phyloP scores from a whole-genome alignment of 108 stramenopile genomes.

The Skeletonema costatum region DNA sequence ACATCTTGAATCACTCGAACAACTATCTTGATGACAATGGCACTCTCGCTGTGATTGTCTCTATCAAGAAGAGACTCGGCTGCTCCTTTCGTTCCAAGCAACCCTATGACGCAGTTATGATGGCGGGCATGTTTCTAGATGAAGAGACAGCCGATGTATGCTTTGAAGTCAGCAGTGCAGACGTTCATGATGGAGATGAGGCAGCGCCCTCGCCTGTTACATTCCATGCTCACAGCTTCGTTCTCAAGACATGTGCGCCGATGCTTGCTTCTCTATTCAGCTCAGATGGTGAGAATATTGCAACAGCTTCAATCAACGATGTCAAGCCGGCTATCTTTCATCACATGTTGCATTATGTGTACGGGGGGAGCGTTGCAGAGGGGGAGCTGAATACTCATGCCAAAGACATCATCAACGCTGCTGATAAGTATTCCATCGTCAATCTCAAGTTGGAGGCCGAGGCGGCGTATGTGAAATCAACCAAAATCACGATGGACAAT shows the following conservation, averaged over 20 bases:
- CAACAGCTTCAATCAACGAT: background rate
- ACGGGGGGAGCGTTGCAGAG: background rate
- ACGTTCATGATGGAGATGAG: background rate
- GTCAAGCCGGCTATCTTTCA: background rate
- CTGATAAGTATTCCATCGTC: constrained; percentile 4
- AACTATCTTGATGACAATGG: background rate
- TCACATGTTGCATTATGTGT: background rate
- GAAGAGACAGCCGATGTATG: background rate
- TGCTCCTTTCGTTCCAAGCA: background rate
- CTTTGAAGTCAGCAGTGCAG: background rate
- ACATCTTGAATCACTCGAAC: background rate
- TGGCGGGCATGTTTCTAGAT: background rate
- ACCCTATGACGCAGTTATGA: background rate
- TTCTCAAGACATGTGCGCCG: background rate
- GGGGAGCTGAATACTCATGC: no score
- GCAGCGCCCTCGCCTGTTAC: background rate
- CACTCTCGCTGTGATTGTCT: background rate
- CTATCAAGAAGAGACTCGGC: no score
- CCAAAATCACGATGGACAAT: background rate
- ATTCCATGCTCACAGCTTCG: background rate
- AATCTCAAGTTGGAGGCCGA: constrained; percentile 8
- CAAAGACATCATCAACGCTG: background rate
- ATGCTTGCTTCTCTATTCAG: background rate
- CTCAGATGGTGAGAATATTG: background rate
- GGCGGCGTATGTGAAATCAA: background rate